These are phyloP conservation scores for Ogataea polymorpha DNA, from an alignment of 805 yeast species.

Conservation along the genomic window DNA sequence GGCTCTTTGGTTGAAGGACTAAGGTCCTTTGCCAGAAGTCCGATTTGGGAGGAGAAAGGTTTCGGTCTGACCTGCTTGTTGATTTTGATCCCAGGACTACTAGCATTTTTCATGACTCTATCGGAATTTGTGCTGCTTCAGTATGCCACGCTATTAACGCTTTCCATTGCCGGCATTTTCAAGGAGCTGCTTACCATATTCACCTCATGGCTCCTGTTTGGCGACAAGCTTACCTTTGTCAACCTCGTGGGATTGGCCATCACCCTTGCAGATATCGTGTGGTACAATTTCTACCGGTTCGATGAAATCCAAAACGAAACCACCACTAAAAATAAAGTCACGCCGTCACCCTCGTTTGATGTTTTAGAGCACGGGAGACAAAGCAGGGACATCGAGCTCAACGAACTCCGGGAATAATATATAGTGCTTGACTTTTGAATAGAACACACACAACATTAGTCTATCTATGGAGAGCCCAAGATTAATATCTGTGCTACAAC, in stretches of 20 bases:
- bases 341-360: conserved; percentile 11
- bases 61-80: conserved; percentile 50
- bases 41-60: conserved; percentile 67
- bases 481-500: neutral
- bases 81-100: conserved; percentile 74
- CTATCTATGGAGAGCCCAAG: neutral
- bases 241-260: conserved; percentile 73
- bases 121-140: conserved; percentile 82
- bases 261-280: conserved; percentile 73
- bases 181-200: conserved; percentile 85
- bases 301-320: conserved; percentile 23
- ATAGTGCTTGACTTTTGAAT: neutral
- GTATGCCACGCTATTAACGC: conserved; percentile 78
- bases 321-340: conserved; percentile 9
- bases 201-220: conserved; percentile 65
- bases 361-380: neutral
- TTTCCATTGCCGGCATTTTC: conserved; percentile 88
- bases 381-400: conserved; percentile 17
- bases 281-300: conserved; percentile 74
- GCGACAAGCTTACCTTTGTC: conserved; percentile 63
- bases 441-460: neutral
- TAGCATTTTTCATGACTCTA: conserved; percentile 87
- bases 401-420: conserved; percentile 10
- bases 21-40: conserved; percentile 44
- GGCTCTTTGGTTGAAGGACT: conserved; percentile 75